Evolutionary conservation across 257 asterid species (phyloP), one percentile per base, ranked within the genome.

Genomic region (Haberlea rhodopensis): DNA sequence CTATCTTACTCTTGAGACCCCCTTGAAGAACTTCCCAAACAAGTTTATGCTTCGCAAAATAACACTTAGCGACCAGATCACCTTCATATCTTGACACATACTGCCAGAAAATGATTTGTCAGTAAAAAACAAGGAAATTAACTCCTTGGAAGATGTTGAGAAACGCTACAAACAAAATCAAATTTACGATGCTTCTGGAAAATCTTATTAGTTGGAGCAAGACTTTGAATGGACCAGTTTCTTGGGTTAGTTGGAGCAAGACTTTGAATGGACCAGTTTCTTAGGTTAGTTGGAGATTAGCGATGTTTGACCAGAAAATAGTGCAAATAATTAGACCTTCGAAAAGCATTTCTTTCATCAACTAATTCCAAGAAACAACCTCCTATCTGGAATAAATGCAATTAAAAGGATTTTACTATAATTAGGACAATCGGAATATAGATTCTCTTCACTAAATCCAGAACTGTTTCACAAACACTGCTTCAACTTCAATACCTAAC

Each of bases 11-110:
- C 91, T 91, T 91, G 73, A 91, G 83, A 53, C 94, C 91, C 56
- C 84, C 86, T 48, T 85, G 86, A 66, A 91, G 95, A 75, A 91
- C 83, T 76, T 91, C 98, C 98, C 96, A 88, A 21, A 91, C 98
- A 68, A 91, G 88, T 65, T 88, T 88, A 58, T 87, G 94, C 81
- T 89, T 91, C 2, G 91, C 92, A 76, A 83, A 91, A 79, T 91
- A 91, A 79, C 95, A 88, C 85, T 91, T 91, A 0, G 88, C 95
- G 74, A 91, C 95, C 82, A 91, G 80, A 78, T 91, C 98, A 49
- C 94, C 94, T 73, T 91, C 92, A 57, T 86, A 76, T 71, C 51
- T 86, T 13, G 98, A 83, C 55, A 60, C 68, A 75, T 86, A 91
- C 98, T 91, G 88, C 66, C 61, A 82, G 23, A 73, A 85, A n/a